phyloP scores from a whole-genome alignment of 345 rosid genomes.

The Physaria fendleri region DNA sequence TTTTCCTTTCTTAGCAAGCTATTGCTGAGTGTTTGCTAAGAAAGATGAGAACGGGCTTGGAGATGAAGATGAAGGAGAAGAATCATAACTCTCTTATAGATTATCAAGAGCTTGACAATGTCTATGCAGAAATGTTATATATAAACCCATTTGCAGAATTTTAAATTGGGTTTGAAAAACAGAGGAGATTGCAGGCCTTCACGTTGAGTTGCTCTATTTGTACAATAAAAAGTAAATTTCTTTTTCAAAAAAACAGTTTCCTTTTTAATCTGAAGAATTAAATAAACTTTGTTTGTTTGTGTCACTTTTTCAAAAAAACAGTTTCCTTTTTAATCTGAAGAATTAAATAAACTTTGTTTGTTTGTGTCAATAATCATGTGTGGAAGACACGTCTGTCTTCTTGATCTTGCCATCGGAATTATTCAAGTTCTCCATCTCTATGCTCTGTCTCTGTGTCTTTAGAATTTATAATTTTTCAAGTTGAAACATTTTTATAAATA shows the following conservation, averaged over 20 bases:
- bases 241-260: background rate
- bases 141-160: slow-evolving; percentile 11
- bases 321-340: background rate
- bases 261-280: too few species aligned
- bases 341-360: background rate
- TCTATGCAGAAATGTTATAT: slow-evolving; percentile 2
- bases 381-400: slow-evolving; percentile 14
- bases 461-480: too few species aligned
- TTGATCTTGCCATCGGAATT: background rate
- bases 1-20: background rate
- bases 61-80: background rate
- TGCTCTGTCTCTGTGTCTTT: too few species aligned
- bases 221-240: background rate
- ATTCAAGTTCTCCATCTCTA: too few species aligned
- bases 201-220: background rate
- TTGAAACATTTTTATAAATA: too few species aligned
- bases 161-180: slow-evolving; percentile 7
- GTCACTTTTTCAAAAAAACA: background rate
- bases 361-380: too few species aligned
- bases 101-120: slow-evolving; percentile 9
- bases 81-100: slow-evolving; percentile 26
- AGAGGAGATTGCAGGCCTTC: background rate
- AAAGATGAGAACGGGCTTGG: background rate
- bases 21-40: background rate
- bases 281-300: too few species aligned